Conservation (phyloP, 2,329 filamentous ascomycete species). For the Shiraia bambusicola region DNA sequence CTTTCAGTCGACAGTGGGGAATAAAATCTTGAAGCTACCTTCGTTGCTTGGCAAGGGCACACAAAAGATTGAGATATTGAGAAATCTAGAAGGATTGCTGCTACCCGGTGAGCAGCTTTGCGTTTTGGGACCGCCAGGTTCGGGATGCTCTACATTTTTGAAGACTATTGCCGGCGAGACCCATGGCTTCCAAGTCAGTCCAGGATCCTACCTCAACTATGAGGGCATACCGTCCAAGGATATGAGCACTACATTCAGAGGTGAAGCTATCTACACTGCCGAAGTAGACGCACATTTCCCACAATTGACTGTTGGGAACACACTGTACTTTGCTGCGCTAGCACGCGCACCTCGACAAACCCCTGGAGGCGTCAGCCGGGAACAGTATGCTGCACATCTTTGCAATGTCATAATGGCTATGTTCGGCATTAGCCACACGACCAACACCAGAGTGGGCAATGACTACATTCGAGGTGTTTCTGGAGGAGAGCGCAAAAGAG, state of each 20-base stretch:
- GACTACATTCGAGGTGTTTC: slow-evolving; percentile 70
- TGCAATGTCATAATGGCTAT: slow-evolving; percentile 71
- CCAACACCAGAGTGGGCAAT: slow-evolving; percentile 70
- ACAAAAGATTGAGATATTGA: slow-evolving; percentile 65
- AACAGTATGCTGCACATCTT: slow-evolving; percentile 60
- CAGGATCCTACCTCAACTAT: slow-evolving; percentile 75
- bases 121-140: slow-evolving; percentile 66
- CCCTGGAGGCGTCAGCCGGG: slow-evolving; percentile 57
- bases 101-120: slow-evolving; percentile 71
- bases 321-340: slow-evolving; percentile 70
- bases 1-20: slow-evolving; percentile 67
- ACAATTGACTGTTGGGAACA: slow-evolving; percentile 72
- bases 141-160: slow-evolving; percentile 76
- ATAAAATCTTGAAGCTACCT: slow-evolving; percentile 61
- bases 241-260: slow-evolving; percentile 74
- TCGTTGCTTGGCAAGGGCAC: slow-evolving; percentile 49
- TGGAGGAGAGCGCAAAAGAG: slow-evolving; percentile 64
- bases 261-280: slow-evolving; percentile 81
- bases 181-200: slow-evolving; percentile 72
- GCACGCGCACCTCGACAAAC: slow-evolving; percentile 60
- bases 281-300: slow-evolving; percentile 81
- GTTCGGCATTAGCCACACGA: slow-evolving; percentile 70
- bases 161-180: slow-evolving; percentile 82
- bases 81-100: slow-evolving; percentile 66
- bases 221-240: slow-evolving; percentile 69